These are phyloP conservation scores for Barbatosphaeria neglecta DNA, from an alignment of 495 filamentous ascomycete genomes.

Conservation along the genomic window DNA sequence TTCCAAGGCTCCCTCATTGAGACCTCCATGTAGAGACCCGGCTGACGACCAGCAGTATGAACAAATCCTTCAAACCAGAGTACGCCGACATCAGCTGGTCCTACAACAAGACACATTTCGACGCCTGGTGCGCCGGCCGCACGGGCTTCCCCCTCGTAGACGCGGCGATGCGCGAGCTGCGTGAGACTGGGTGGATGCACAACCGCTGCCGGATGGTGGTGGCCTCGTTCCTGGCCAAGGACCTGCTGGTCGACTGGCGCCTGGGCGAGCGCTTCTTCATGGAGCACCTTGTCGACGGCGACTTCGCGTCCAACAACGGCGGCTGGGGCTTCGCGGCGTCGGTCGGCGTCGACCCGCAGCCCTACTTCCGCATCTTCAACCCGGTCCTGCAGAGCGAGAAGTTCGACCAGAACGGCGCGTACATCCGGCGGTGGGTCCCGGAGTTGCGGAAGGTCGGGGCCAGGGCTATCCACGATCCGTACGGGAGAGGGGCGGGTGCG, in stretches of 20 bases:
- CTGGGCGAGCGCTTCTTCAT: slow-evolving; percentile 85
- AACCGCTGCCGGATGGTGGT: slow-evolving; percentile 85
- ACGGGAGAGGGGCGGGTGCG: slow-evolving; percentile 47
- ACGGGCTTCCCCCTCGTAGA: slow-evolving; percentile 87
- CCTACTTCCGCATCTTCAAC: slow-evolving; percentile 89
- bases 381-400: slow-evolving; percentile 77
- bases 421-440: slow-evolving; percentile 61
- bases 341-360: slow-evolving; percentile 83
- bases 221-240: slow-evolving; percentile 78
- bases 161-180: slow-evolving; percentile 81
- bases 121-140: slow-evolving; percentile 61
- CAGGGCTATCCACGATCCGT: slow-evolving; percentile 70
- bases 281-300: slow-evolving; percentile 78
- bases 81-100: slow-evolving; percentile 78
- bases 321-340: slow-evolving; percentile 80
- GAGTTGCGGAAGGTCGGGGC: slow-evolving; percentile 50
- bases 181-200: slow-evolving; percentile 67
- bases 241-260: slow-evolving; percentile 83
- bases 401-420: slow-evolving; percentile 58
- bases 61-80: slow-evolving; percentile 84
- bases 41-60: slow-evolving; percentile 49
- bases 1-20: neutral
- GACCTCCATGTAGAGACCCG: neutral
- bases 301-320: slow-evolving; percentile 86
- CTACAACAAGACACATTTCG: slow-evolving; percentile 55